Evolutionary conservation across 805 yeast genomes (phyloP).

Genomic region (Kluyveromyces siamensis): DNA sequence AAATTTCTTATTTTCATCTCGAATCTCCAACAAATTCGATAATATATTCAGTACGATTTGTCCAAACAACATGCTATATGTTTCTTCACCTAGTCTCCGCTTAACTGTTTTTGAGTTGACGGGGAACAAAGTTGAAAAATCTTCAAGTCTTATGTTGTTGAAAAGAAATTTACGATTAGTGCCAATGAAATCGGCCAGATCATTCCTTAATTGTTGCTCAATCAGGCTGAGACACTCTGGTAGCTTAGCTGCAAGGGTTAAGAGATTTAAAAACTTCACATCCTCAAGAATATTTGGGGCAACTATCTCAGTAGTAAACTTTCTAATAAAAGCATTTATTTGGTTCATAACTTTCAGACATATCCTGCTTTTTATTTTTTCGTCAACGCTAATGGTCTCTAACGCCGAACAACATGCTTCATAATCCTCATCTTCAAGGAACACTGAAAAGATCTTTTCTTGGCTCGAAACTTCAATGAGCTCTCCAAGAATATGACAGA

Average conservation of each 20-base stretch:
- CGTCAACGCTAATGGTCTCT: neutral
- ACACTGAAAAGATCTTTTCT: conserved; percentile 1
- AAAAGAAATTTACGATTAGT: neutral
- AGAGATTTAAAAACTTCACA: neutral
- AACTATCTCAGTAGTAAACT: neutral
- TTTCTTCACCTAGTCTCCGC: neutral
- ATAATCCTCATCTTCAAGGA: conserved; percentile 1
- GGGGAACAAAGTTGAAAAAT: neutral
- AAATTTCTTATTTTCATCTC: neutral
- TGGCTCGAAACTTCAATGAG: conserved; percentile 4
- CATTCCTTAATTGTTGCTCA: neutral
- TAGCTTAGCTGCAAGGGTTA: neutral
- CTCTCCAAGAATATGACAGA: neutral
- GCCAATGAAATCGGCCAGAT: neutral
- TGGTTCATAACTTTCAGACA: neutral
- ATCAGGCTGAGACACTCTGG: neutral
- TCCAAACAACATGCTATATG: neutral
- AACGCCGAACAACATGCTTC: conserved; percentile 3
- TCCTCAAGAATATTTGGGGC: neutral
- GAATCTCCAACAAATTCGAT: neutral
- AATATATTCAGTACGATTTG: neutral
- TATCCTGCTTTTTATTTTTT: neutral
- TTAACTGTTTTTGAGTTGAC: neutral
- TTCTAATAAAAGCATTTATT: too few species aligned
- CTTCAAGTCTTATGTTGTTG: neutral